A percentile compares a stretch with the other conserved stretches of the same genome.
Conservation (phyloP, 306 rosid genomes). For the Medicago arabica region DNA sequence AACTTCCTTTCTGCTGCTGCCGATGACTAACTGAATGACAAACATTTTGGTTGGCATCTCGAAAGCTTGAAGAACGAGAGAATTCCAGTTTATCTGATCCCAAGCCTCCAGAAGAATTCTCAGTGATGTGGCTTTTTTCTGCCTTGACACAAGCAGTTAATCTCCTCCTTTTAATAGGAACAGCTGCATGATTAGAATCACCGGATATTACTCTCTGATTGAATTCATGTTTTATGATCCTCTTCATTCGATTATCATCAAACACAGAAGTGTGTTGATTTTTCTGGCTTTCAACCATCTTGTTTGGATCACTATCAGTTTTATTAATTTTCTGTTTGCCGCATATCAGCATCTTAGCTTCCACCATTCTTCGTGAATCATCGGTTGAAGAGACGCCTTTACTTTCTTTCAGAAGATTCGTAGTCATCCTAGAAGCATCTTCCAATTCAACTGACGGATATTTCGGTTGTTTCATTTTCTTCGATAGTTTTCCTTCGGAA, state of each 20-base stretch:
- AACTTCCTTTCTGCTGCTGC: neutral
- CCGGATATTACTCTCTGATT: conserved; percentile 12
- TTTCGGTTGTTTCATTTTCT: neutral
- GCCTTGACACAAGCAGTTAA: conserved; percentile 29
- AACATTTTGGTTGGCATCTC: conserved; percentile 45
- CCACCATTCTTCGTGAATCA: neutral
- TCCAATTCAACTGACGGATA: neutral
- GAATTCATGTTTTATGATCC: conserved; percentile 48
- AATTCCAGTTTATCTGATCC: conserved; percentile 42
- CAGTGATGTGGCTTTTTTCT: neutral
- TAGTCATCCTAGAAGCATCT: neutral
- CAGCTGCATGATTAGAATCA: conserved; percentile 54
- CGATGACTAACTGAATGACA: neutral
- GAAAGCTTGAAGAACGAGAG: conserved; percentile 41
- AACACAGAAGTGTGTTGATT: conserved; percentile 40
- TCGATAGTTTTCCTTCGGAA: neutral
- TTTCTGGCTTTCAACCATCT: conserved; percentile 38
- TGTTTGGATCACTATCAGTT: conserved; percentile 23
- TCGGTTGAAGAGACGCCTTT: neutral
- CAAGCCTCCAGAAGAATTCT: neutral
- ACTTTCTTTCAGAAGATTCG: neutral
- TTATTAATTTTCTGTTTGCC: conserved; percentile 44
- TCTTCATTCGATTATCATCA: conserved; percentile 51
- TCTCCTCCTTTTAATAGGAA: conserved; percentile 62
- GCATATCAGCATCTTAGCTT: conserved; percentile 12